A percentile compares a stretch with the other conserved stretches of the same genome.
Conservation (phyloP, 768 basidiomycete genomes). For the Mycena chlorophos region DNA sequence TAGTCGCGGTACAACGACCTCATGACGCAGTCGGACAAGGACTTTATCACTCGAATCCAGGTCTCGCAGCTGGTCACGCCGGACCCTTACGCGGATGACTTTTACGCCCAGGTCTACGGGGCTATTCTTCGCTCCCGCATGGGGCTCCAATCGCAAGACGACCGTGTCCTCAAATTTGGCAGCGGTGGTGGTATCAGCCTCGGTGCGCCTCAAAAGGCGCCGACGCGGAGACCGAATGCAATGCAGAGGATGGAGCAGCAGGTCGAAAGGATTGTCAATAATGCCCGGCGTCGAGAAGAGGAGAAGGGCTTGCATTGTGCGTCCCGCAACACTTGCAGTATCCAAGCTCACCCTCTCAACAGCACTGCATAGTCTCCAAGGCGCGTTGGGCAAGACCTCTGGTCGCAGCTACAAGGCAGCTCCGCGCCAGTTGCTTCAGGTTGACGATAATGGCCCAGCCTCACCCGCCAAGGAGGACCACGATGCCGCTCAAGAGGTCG, state of each 20-base stretch:
- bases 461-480: slow-evolving; percentile 47
- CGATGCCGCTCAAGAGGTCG: slow-evolving; percentile 70
- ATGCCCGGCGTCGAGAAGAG: slow-evolving; percentile 82
- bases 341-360: slow-evolving; percentile 7
- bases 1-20: slow-evolving; percentile 91
- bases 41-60: slow-evolving; percentile 98
- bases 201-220: slow-evolving; percentile 69
- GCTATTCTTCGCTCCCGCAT: slow-evolving; percentile 79
- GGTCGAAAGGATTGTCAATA: slow-evolving; percentile 94
- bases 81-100: slow-evolving; percentile 97
- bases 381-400: slow-evolving; percentile 92
- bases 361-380: slow-evolving; percentile 81
- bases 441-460: slow-evolving; percentile 56
- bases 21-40: slow-evolving; percentile 98
- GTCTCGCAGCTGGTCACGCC: slow-evolving; percentile 96
- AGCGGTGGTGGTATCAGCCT: slow-evolving; percentile 83
- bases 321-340: slow-evolving; percentile 2
- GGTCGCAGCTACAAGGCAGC: slow-evolving; percentile 93
- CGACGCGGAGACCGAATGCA: slow-evolving; percentile 73
- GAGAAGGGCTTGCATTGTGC: slow-evolving; percentile 71
- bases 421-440: slow-evolving; percentile 93
- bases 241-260: slow-evolving; percentile 95
- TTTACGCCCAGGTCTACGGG: slow-evolving; percentile 95
- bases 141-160: slow-evolving; percentile 70
- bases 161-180: slow-evolving; percentile 83